Conservation (phyloP, 2,329 filamentous ascomycete species). For the Xylariaceae sp. region DNA sequence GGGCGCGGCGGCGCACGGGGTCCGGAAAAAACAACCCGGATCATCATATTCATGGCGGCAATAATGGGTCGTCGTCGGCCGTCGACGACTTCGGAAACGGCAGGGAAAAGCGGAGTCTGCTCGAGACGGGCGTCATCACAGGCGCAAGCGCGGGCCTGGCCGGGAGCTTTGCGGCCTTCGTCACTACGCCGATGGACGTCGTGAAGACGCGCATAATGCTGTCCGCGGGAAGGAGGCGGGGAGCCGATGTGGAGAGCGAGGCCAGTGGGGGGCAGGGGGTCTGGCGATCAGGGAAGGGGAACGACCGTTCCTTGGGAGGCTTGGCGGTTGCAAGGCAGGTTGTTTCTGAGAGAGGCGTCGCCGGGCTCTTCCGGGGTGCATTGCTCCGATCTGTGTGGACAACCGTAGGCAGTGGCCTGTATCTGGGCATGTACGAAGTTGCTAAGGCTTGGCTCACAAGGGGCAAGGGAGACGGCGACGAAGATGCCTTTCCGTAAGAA, state of each 20-base stretch:
- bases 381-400: slow-evolving; percentile 73
- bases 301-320: slow-evolving; percentile 31
- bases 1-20: slow-evolving; percentile 30
- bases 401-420: slow-evolving; percentile 73
- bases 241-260: slow-evolving; percentile 23
- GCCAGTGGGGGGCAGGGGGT: slow-evolving; percentile 23
- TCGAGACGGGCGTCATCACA: slow-evolving; percentile 66
- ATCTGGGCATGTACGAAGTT: slow-evolving; percentile 81
- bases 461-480: slow-evolving; percentile 37
- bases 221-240: slow-evolving; percentile 30
- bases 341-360: slow-evolving; percentile 59
- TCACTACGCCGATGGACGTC: slow-evolving; percentile 88
- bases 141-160: slow-evolving; percentile 68
- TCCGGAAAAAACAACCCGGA: no score
- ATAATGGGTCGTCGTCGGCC: no score
- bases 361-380: slow-evolving; percentile 72
- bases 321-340: slow-evolving; percentile 61
- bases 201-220: slow-evolving; percentile 61
- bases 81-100: slow-evolving; percentile 27
- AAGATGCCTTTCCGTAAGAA: slow-evolving; percentile 19
- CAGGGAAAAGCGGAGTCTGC: slow-evolving; percentile 35
- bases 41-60: no score
- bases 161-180: slow-evolving; percentile 66
- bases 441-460: slow-evolving; percentile 59
- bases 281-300: slow-evolving; percentile 27